Evolutionary conservation across 163 green algal genomes (phyloP), one percentile per base, ranked within the genome.

Genomic region (Prototheca stagnorum): DNA sequence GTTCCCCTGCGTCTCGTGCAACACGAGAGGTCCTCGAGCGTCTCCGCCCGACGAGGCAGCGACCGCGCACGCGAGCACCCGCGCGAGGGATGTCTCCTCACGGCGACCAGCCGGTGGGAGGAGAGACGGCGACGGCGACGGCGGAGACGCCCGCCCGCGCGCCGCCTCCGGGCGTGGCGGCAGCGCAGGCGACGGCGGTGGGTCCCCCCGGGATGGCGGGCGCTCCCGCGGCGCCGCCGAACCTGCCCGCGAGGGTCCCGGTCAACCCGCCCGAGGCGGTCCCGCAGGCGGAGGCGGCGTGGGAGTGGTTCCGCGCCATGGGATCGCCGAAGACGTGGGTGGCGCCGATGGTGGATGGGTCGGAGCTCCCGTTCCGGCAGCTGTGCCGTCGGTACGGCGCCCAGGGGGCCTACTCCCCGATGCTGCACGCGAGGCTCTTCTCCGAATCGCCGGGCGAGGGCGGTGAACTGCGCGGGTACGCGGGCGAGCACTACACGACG

Each of bases 321-420:
- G 81, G 80, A 1, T 48, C 62, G 0, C 81, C 81, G 0, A 75
- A 81, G 16, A 81, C 64, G 39, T 75, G 78, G 44, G 75, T 89
- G 14, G 80, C 80, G 1, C 85, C 85, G 15, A 95, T 95, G 85
- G 85, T 94, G 24, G 85, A 95, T 62, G 78, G 90, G 73, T 82
- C 65, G 11, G 89, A 98, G 74, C 72, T 97, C 28, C 67, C 88
- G 1, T 98, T 97, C 64, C 60, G 89, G 5, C 56, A 87, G 68
- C 70, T 97, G 5, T 93, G 81, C 50, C 72, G 74, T 14, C 64
- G 52, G n/a, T 64, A 97, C 56, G 87, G 87, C 35, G 77, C 82
- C 6, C 81, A 66, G 5, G 74, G 57, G 20, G 84, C 83, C 25
- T 97, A 97, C 64, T 93, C 84, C 1, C 87, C 87, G 22, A 97